Percentiles rank a stretch among this genome's conserved stretches.
phyloP scores from a whole-genome alignment of 805 yeast genomes.

The Starmerella potacharoeniae region DNA sequence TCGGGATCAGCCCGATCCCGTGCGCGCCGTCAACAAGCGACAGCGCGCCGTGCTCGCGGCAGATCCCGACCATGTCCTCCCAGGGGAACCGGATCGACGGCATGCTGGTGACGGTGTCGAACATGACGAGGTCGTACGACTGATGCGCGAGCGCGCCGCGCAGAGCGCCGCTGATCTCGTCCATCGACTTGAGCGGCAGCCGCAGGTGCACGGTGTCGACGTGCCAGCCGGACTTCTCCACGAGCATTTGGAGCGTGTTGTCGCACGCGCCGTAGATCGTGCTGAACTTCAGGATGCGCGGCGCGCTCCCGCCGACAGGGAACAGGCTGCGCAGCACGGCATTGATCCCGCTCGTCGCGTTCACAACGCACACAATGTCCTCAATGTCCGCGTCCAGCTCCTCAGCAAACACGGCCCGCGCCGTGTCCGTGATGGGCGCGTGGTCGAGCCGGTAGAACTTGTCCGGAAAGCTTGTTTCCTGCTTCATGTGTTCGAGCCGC shows the following conservation, averaged over 20 bases:
- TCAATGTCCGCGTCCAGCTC: conserved; percentile 39
- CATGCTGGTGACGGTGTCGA: conserved; percentile 49
- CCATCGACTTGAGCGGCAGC: conserved; percentile 37
- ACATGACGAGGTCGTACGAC: conserved; percentile 31
- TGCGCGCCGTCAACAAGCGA: conserved; percentile 68
- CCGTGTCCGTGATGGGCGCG: conserved; percentile 17
- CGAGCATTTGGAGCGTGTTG: conserved; percentile 34
- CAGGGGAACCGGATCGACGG: conserved; percentile 56
- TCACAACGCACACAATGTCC: conserved; percentile 43
- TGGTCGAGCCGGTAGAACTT: conserved; percentile 30
- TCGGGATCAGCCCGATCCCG: conserved; percentile 38
- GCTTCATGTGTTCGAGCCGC: conserved; percentile 26
- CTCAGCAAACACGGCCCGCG: conserved; percentile 31
- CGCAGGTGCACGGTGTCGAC: conserved; percentile 24
- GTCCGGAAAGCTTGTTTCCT: conserved; percentile 39
- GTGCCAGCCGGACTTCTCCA: conserved; percentile 25
- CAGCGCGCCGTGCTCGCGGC: conserved; percentile 37
- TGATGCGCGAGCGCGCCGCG: conserved; percentile 25
- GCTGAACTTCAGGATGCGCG: conserved; percentile 35
- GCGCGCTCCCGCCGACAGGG: conserved; percentile 35
- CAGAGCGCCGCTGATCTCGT: conserved; percentile 29
- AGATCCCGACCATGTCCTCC: conserved; percentile 35
- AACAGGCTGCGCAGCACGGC: conserved; percentile 44
- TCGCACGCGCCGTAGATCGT: conserved; percentile 46
- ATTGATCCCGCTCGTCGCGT: conserved; percentile 53